A percentile compares a stretch with the other conserved stretches of the same genome.
phyloP scores from a whole-genome alignment of 1,284 basidiomycete genomes.

The Phenoliferia sp. region DNA sequence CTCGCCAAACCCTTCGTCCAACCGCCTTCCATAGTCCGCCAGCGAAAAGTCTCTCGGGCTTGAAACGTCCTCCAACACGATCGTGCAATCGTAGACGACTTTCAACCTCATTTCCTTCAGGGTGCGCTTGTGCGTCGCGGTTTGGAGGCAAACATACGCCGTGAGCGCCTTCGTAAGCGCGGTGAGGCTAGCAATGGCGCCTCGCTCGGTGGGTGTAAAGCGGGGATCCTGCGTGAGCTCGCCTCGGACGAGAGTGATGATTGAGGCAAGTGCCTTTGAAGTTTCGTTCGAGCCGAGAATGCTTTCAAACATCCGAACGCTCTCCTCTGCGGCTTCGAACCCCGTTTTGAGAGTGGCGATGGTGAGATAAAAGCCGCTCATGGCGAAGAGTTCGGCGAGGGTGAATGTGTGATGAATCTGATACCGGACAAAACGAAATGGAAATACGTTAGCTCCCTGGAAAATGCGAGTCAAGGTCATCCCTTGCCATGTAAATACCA shows the following conservation, averaged over 20 bases:
- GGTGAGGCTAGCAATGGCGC: conserved; percentile 40
- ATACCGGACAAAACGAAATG: not conserved
- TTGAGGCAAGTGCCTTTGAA: conserved; percentile 47
- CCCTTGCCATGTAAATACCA: conserved; percentile 48
- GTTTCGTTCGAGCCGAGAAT: conserved; percentile 53
- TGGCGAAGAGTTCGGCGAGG: conserved; percentile 50
- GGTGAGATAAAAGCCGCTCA: conserved; percentile 50
- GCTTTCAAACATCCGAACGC: conserved; percentile 49
- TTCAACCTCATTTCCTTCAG: conserved; percentile 42
- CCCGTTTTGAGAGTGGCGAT: conserved; percentile 41
- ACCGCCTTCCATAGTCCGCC: not conserved
- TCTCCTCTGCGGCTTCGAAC: conserved; percentile 47
- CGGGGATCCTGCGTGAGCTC: conserved; percentile 44
- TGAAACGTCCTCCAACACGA: conserved; percentile 40
- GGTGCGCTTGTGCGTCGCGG: conserved; percentile 47
- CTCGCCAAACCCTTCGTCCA: not conserved
- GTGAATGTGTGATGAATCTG: conserved; percentile 49
- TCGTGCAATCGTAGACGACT: conserved; percentile 49
- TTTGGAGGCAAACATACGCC: conserved; percentile 49
- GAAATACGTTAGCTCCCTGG: too few relatives aligned
- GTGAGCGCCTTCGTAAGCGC: conserved; percentile 50
- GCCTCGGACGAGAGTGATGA: conserved; percentile 48
- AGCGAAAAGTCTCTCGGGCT: not conserved
- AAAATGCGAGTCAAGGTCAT: not conserved
- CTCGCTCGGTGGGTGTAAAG: conserved; percentile 40